These are phyloP conservation scores for Infundibulicybe gibba DNA, from an alignment of 768 basidiomycete species.

Conservation along the genomic window DNA sequence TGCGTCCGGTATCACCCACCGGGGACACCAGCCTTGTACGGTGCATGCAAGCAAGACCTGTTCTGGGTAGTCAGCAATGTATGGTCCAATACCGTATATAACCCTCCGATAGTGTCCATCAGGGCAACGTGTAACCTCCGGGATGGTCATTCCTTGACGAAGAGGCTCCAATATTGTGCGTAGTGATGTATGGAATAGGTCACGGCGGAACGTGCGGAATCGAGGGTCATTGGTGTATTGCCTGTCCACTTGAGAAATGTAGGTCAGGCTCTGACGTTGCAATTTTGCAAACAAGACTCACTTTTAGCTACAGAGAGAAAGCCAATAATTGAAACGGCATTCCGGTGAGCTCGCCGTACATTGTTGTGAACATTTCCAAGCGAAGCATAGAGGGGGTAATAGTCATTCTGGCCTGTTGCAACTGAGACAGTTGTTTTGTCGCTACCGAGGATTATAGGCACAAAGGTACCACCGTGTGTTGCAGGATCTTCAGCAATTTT, in stretches of 20 bases:
- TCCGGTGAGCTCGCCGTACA: conserved; percentile 8
- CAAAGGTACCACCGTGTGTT: conserved; percentile 9
- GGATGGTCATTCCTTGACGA: too few relatives aligned
- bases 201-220: too few relatives aligned
- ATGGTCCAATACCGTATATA: conserved; percentile 4
- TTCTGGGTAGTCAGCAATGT: conserved; percentile 25
- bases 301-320: conserved; percentile 21
- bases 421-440: conserved; percentile 25
- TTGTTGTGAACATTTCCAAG: conserved; percentile 4
- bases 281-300: conserved; percentile 2
- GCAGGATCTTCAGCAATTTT: conserved; percentile 4
- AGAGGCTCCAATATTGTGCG: too few relatives aligned
- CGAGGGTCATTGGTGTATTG: too few relatives aligned
- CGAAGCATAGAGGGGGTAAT: conserved; percentile 9
- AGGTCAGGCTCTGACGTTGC: too few relatives aligned
- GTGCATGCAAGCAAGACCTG: conserved; percentile 15
- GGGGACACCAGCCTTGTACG: conserved; percentile 21
- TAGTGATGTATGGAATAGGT: too few relatives aligned
- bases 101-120: too few relatives aligned
- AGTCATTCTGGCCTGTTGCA: conserved; percentile 12
- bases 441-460: conserved; percentile 19
- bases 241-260: too few relatives aligned
- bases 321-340: conserved; percentile 7
- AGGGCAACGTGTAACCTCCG: too few relatives aligned
- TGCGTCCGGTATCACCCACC: conserved; percentile 15